Conservation (phyloP, 768 basidiomycete species). For the Boletus sp. region DNA sequence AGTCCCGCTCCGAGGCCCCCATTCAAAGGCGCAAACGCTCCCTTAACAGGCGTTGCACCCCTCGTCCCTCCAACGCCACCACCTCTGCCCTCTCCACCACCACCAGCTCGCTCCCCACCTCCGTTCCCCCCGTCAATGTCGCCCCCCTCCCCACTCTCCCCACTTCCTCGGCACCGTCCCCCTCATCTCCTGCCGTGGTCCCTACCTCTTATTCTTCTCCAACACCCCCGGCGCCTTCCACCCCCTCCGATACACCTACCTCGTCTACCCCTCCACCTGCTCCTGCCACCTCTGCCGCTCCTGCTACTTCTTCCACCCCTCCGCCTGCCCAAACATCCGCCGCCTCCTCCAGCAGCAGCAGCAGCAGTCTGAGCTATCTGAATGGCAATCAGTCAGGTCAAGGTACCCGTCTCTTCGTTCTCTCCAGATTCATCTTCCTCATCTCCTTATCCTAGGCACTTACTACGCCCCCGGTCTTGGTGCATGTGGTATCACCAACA, state of each 20-base stretch:
- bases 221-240: neutral
- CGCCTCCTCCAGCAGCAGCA: conserved; percentile 3
- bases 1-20: neutral
- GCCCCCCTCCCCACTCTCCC: conserved; percentile 9
- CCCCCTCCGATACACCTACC: neutral
- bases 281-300: neutral
- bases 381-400: conserved; percentile 50
- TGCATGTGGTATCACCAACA: conserved; percentile 40
- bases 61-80: conserved; percentile 19
- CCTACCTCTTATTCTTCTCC: neutral
- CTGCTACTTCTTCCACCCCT: neutral
- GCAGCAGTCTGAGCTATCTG: conserved; percentile 39
- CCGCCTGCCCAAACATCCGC: conserved; percentile 19
- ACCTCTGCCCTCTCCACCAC: neutral
- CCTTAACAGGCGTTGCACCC: conserved; percentile 27
- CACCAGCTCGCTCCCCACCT: neutral
- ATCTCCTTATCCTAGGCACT: conserved; percentile 26
- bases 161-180: neutral
- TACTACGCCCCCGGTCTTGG: conserved; percentile 38
- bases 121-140: conserved; percentile 22
- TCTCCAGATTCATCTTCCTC: neutral
- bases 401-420: conserved; percentile 27
- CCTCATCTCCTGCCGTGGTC: neutral
- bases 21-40: conserved; percentile 24
- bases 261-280: neutral